Evolutionary conservation across 1,284 basidiomycete genomes (phyloP).

Genomic region (Porogramme epimiltina): DNA sequence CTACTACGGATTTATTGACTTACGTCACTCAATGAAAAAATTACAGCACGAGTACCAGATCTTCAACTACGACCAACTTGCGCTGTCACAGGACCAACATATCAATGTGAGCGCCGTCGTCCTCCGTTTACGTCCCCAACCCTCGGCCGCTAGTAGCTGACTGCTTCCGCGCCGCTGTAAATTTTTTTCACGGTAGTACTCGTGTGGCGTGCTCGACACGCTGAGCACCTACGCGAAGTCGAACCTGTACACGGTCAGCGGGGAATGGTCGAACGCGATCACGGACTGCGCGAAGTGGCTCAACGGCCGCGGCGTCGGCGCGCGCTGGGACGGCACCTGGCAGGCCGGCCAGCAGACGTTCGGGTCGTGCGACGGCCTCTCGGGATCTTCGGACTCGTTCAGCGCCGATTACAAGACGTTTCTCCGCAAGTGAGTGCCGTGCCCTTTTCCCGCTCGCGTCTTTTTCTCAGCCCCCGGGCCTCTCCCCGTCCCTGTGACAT

Average conservation of each 20-base stretch:
- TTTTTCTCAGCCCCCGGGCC: too few relatives aligned
- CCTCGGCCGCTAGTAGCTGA: background rate
- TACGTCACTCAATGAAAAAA: background rate
- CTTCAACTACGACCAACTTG: conserved; percentile 63
- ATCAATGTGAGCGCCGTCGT: conserved; percentile 40
- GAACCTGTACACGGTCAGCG: conserved; percentile 66
- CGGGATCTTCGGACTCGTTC: conserved; percentile 61
- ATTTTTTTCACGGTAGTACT: conserved; percentile 19
- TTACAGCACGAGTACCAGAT: conserved; percentile 78
- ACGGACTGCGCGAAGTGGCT: conserved; percentile 84
- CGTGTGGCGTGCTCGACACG: conserved; percentile 26
- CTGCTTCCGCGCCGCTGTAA: background rate
- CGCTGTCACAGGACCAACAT: conserved; percentile 57
- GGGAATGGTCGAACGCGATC: conserved; percentile 79
- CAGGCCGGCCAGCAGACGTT: conserved; percentile 41
- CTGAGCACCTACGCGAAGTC: conserved; percentile 41
- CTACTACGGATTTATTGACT: background rate
- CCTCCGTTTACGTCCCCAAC: conserved; percentile 3
- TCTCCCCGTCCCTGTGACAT: too few relatives aligned
- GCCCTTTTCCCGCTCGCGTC: background rate
- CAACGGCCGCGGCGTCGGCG: conserved; percentile 73
- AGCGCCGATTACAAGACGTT: conserved; percentile 65
- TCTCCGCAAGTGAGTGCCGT: conserved; percentile 54
- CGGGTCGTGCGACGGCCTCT: conserved; percentile 61
- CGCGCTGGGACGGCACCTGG: conserved; percentile 66